Base-by-base conservation (phyloP, 2,329 filamentous ascomycete genomes). In the Aspergillus clavatus region DNA sequence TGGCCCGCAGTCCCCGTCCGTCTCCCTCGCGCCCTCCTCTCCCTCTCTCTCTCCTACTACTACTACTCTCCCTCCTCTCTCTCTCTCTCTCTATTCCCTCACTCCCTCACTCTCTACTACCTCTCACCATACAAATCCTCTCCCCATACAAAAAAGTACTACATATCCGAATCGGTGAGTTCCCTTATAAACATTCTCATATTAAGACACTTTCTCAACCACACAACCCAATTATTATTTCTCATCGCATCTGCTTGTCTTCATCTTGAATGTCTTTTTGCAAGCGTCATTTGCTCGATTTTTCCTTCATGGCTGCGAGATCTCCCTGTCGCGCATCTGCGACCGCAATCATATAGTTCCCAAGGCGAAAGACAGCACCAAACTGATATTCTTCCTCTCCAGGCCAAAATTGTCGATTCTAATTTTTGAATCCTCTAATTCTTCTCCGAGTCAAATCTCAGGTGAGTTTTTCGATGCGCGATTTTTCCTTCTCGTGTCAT, bases 101-200 rank as follows among this genome's bases (percentile, higher is more conserved):
- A 58, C 63, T 62, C 59, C 57, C 56, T 56, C 48, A 50, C 57
- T 50, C 62, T 60, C 58, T 57, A 56, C 55, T 46, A 45, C 53
- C 51, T 55, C 57, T 55, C 48, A 58, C 62, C 65, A 66, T 65
- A 67, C 62, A 65, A 58, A 52, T 55, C 48, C 47, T 48, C 51
- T 52, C 54, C 54, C 54, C 59, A 62, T 65, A 66, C 63, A 59
- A 68, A 64, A 62, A 59, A 57, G 62, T 68, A 66, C 62, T 62
- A 54, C 59, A 62, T 61, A 62, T 58, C 59, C 60, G 57, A 54
- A 54, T 58, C 56, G 60, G 64, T 67, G 57, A 63, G 61, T 59
- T 59, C 57, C 59, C 62, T 54, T 56, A 58, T 62, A 56, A 59
- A 61, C 53, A 59, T 48, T 53, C 49, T 38, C 43, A 46, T 46